Base-by-base conservation (phyloP, 768 basidiomycete species). In the Tephrocybe sp. region DNA sequence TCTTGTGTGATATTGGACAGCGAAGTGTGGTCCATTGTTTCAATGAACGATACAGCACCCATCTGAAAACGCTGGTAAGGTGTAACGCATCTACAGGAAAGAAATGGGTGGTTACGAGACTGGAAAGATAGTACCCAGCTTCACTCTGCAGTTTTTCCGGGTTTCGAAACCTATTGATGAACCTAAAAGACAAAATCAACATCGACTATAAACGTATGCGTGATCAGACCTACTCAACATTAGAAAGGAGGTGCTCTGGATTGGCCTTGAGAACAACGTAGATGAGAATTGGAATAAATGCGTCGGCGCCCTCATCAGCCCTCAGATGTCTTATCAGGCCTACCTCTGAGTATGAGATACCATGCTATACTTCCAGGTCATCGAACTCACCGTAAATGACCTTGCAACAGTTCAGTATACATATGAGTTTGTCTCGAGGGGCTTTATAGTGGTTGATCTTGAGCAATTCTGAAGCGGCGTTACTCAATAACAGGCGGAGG, bases 391-490 rank as follows among this genome's bases (percentile, higher is more conserved):
- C 97, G 61, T 97, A 98, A 59, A 99, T 98, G 67, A 99, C 93
- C 73, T 99, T 99, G 83, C 95, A 99, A 67, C 85, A 90, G 63
- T 99, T 99, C 42, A 98, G 71, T 31, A 98, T 89, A 67, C 97
- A 98, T 47, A 99, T 98, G 44, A 98, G 74, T 70, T 99, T 99
- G 69, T 99, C 97, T 35, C 97, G 79, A 7, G 97, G 97, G 9
- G 97, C 97, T 67, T 98, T 98, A 75, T 98, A 99, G 64, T 98
- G 94, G 61, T 97, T 98, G 54, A 99, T 87, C 77, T 98, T 98
- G 58, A 93, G 68, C 35, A 99, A 74, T 67, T 99, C 97, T 92
- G 61, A 30, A 26, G 27, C 24, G 11, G 31, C 28, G 13, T 30
- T 19, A 40, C 55, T 46, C 26, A 30, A 41, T 31, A 4, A 47